phyloP scores from a whole-genome alignment of 169 alveolate species.

The Cardiosporidium cionae region DNA sequence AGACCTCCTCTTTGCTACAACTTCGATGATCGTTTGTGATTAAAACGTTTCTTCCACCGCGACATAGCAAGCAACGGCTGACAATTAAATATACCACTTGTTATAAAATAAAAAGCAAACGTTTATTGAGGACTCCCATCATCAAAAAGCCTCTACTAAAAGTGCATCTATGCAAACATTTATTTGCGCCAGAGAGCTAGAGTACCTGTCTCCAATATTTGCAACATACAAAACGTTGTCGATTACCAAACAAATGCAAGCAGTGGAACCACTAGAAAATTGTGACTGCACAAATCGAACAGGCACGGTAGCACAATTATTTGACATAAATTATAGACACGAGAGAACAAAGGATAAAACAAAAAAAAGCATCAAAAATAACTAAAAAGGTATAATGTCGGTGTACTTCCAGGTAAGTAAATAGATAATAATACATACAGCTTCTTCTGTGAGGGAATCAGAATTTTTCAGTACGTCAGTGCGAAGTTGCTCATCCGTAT shows the following conservation, averaged over 20 bases:
- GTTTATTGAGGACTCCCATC: not conserved
- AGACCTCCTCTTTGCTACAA: conserved; percentile 37
- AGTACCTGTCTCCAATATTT: conserved; percentile 41
- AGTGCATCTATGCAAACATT: no score
- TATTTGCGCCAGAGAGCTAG: no score
- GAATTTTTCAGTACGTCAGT: no score
- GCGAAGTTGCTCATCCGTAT: no score
- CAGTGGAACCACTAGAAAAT: conserved; percentile 46
- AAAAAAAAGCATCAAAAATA: no score
- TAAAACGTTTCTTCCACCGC: conserved; percentile 34
- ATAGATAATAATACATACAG: no score
- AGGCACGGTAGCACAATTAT: no score
- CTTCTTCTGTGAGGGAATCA: no score
- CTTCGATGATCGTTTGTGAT: conserved; percentile 38
- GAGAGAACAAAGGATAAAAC: no score
- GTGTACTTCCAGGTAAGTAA: no score
- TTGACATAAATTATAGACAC: no score
- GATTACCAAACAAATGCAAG: conserved; percentile 33
- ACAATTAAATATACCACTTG: not conserved
- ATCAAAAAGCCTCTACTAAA: not conserved
- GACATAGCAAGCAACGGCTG: conserved; percentile 40
- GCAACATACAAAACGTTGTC: conserved; percentile 29
- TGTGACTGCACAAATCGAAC: conserved; percentile 14
- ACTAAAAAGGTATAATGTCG: no score
- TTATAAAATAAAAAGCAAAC: not conserved